Base-by-base conservation (phyloP, 108 stramenopile species). In the Schizochytrium sp. region DNA sequence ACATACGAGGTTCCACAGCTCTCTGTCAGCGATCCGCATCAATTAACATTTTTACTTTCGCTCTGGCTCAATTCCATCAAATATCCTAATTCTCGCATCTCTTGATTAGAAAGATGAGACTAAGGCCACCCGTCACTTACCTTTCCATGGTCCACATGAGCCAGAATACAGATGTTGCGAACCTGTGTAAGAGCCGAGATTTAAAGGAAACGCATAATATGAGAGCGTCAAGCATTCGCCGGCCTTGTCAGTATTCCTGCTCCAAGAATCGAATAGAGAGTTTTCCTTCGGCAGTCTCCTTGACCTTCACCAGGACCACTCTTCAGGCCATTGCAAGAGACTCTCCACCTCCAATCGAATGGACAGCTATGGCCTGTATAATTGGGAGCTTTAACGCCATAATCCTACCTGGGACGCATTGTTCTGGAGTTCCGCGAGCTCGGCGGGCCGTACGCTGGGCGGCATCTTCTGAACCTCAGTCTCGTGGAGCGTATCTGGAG, bases 101-200 rank as follows among this genome's bases (percentile, higher is more conserved):
- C 28, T 28, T 28, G 28, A 28, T 28, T 28, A 28, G 28, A 28
- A 28, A 28, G 28, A 28, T 28, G 28, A 28, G 28, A 28, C 28
- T 28, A 28, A 83, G 50, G 53, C 73, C 3, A 46, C 45, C 4
- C 53, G 8, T 19, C 45, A 90, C 42, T 91, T 92, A 69, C 64
- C 72, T 94, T 94, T 2, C 94, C 94, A 61, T 94, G 94, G 61
- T 95, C 94, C 28, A 94, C 94, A 72, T 95, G 94, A 3, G 93
- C 94, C 55, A 95, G 58, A 42, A 95, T 94, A 88, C 94, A 95
- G 8, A 93, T 91, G 57, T 94, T 94, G 4, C 89, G 89, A 47
- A 89, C 46, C 13, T 89, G 73, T 38, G 61, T 7, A 1, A 60
- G 28, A 60, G 59, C 59, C 17, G 1, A n/a, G 1, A 60, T 60